These are phyloP conservation scores for Solanum raphanifolium DNA, from an alignment of 257 asterid species.

Conservation along the genomic window DNA sequence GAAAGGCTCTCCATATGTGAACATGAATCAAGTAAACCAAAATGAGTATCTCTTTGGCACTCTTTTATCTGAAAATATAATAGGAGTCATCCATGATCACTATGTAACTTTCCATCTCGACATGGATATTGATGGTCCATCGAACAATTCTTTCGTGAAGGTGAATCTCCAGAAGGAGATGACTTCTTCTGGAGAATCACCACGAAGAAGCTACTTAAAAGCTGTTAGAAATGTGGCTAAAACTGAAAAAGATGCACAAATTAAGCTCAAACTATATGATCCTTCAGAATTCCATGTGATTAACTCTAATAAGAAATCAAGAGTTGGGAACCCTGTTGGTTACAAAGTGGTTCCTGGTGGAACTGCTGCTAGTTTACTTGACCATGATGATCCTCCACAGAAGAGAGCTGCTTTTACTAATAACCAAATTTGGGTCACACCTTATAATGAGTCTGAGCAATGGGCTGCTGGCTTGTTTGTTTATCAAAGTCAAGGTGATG, in stretches of 20 bases:
- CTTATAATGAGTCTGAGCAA: no score
- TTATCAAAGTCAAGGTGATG: no score
- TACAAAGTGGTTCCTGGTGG: constrained; percentile 82
- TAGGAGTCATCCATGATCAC: constrained; percentile 93
- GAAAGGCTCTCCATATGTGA: constrained; percentile 65
- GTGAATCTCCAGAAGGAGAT: constrained; percentile 63
- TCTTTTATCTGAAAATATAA: constrained; percentile 63
- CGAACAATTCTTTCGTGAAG: constrained; percentile 69
- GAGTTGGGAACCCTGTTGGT: no score
- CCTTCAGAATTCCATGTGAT: no score
- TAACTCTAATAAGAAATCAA: no score
- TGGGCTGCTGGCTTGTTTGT: no score
- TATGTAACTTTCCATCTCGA: constrained; percentile 75
- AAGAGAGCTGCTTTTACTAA: constrained; percentile 69
- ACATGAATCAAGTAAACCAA: constrained; percentile 63
- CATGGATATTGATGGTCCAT: constrained; percentile 71
- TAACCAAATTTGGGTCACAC: constrained; percentile 84
- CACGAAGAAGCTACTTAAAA: constrained; percentile 76
- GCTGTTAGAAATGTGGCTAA: constrained; percentile 57
- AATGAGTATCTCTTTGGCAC: constrained; percentile 64
- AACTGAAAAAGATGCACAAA: constrained; percentile 84
- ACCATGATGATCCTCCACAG: constrained; percentile 75
- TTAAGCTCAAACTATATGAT: no score
- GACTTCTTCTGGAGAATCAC: constrained; percentile 48
- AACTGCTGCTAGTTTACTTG: constrained; percentile 88